Evolutionary conservation across 73 alveolate species (phyloP), one percentile per base, ranked within the genome.

Genomic region (Symbiodinium natans): DNA sequence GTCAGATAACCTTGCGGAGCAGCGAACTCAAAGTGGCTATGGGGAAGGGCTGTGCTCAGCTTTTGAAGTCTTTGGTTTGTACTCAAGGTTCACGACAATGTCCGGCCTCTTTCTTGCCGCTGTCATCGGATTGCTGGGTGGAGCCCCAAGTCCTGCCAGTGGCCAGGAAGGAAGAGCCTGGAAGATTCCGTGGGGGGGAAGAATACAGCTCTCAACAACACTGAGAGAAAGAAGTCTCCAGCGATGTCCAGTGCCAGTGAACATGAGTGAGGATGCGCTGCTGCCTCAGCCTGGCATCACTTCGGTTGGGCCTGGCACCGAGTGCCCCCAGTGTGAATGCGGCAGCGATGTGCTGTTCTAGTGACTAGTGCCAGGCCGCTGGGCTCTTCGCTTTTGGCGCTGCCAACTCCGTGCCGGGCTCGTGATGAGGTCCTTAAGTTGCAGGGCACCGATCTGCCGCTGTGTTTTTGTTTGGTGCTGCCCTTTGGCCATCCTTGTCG

Each of bases 301-400:
- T 87, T 43, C 84, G 94, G 94, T 71, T 87, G 94, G 94, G 94
- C 41, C 31, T 46, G 17, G 94, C 40, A 36, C 94, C 48, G 52
- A 48, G 34, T 19, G 19, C 42, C 21, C 63, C n/a, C 31, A 19
- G 39, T n/a, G 86, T 31, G n/a, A n/a, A n/a, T n/a, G n/a, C n/a
- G n/a, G n/a, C n/a, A n/a, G n/a, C n/a, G n/a, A n/a, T n/a, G n/a
- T n/a, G n/a, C n/a, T n/a, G n/a, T n/a, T n/a, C n/a, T n/a, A n/a
- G n/a, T n/a, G n/a, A n/a, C n/a, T n/a, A n/a, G n/a, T n/a, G n/a
- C n/a, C 68, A 87, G 94, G 94, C 83, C 0, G 94, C 94, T 6
- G 94, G 94, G 42, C 84, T 87, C 80, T 38, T 87, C 27, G 94
- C 94, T 8, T 87, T 87, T n/a, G 94, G 85, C 42, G 71, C 84